A percentile compares a stretch with the other conserved stretches of the same genome.
Evolutionary conservation across 1,284 basidiomycete genomes (phyloP).

Genomic region (Rhodotorula sp.): DNA sequence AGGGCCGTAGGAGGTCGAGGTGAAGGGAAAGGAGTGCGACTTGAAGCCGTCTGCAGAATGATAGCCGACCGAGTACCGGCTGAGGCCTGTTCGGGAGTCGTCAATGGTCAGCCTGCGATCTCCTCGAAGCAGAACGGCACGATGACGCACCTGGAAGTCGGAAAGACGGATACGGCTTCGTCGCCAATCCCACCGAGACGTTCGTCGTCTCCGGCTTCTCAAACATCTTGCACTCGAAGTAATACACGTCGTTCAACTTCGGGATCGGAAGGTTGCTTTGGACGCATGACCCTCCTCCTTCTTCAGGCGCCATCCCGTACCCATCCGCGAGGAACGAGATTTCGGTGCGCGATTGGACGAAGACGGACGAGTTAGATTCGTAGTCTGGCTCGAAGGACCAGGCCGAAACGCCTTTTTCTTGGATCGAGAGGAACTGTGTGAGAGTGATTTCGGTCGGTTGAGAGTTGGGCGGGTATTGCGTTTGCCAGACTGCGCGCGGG

Average conservation of each 20-base stretch:
- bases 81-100: slow-evolving; percentile 58
- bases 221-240: slow-evolving; percentile 97
- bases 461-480: slow-evolving; percentile 88
- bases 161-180: slow-evolving; percentile 91
- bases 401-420: slow-evolving; percentile 95
- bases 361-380: slow-evolving; percentile 75
- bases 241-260: slow-evolving; percentile 94
- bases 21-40: slow-evolving; percentile 96
- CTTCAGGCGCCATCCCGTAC: slow-evolving; percentile 64
- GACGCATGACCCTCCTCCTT: slow-evolving; percentile 62
- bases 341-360: slow-evolving; percentile 89
- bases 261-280: slow-evolving; percentile 92
- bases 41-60: slow-evolving; percentile 91
- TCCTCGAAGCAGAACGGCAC: neutral
- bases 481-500: slow-evolving; percentile 69
- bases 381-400: slow-evolving; percentile 98
- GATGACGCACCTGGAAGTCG: slow-evolving; percentile 62
- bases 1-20: slow-evolving; percentile 78
- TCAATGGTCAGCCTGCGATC: neutral
- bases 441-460: slow-evolving; percentile 91
- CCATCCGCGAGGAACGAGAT: slow-evolving; percentile 71
- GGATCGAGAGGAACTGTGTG: slow-evolving; percentile 93
- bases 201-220: slow-evolving; percentile 81
- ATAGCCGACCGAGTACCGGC: slow-evolving; percentile 90
- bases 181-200: slow-evolving; percentile 83